Evolutionary conservation across 768 basidiomycete genomes (phyloP), one percentile per base, ranked within the genome.

Genomic region (Agrocybe praecox): DNA sequence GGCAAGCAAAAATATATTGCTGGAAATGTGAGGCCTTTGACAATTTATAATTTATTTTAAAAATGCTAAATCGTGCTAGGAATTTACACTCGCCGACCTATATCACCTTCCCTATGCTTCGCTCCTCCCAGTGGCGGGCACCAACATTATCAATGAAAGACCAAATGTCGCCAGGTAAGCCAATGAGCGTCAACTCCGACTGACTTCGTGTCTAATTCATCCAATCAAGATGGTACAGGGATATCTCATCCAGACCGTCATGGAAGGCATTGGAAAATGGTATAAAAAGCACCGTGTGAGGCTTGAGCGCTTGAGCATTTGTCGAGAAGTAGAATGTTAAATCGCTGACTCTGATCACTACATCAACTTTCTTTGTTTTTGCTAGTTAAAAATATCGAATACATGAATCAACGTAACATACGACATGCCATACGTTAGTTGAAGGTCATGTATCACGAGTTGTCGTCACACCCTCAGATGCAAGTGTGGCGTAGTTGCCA

Each of bases 1-100:
- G 66, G 70, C 18, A 85, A 81, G 65, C 78, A 80, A 32, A 67
- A 73, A 29, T 87, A 85, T 60, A 67, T 86, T 6, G 81, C 81
- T 23, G 86, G 87, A n/a, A 72, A 84, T 59, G 85, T 82, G 57
- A 51, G 77, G 69, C 17, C 12, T 26, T n/a, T 29, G 50, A 24
- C 29, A 19, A 12, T 12, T 24, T 22, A 6, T 50, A 19, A 29
- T 48, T 14, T 24, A 14, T 32, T 21, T 26, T 6, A 32, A 11
- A 7, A 32, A 19, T 32, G 5, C 14, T 22, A n/a, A n/a, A 1
- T 23, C 14, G 9, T 21, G 0, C 29, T 51, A 83, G 81, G 67
- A 63, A 29, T 10, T 80, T 1, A 80, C 79, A 1, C 69, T 82
- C 18, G 79, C 77, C 0, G 82, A 83, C 53, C 62, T 83, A 12